Evolutionary conservation across 805 yeast species (phyloP), one percentile per base, ranked within the genome.

Genomic region (Wickerhamiella siamensis): DNA sequence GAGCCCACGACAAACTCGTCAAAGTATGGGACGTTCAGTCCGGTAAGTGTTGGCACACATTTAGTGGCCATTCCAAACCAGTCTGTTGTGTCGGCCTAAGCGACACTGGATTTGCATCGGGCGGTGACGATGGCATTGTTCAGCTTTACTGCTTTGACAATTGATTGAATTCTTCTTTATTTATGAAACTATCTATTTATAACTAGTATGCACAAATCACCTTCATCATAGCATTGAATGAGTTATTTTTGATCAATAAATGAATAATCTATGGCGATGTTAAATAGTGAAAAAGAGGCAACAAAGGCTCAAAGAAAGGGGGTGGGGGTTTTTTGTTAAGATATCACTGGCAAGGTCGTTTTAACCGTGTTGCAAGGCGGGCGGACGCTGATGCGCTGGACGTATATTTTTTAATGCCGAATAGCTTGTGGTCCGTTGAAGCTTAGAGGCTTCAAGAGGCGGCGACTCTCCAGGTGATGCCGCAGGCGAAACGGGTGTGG

Each of bases 1-100:
- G 97, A 1, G 87, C 95, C 1, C 96, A 91, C 56, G 98, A 91
- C 64, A 72, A 84, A 47, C 67, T 76, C 29, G 83, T 83, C 47
- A 88, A 81, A 59, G 82, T 91, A 5, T 91, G 98, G 98, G 98
- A 91, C 58, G 66, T 91, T 47, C 96, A 91, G 60, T 77, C 79
- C 50, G 97, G 98, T 17, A 79, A 79, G 56, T 86, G 97, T 59
- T 75, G 87, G 72, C 94, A 87, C 59, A 88, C 97, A 0, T 83
- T 84, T 62, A 79, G 80, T 2, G 88, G 86, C 16, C 77, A 78
- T 50, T 53, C 65, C 3, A 63, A 69, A 38, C 70, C 79, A 1
- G 76, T 76, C 4, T 60, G 69, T 18, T 60, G 70, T 40, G 95
- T 87, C 22, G 93, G 82, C 0, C 67, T 88, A 38, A 87, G 93